These are phyloP conservation scores for Barnettozyma populi DNA, from an alignment of 805 yeast species.

Conservation along the genomic window DNA sequence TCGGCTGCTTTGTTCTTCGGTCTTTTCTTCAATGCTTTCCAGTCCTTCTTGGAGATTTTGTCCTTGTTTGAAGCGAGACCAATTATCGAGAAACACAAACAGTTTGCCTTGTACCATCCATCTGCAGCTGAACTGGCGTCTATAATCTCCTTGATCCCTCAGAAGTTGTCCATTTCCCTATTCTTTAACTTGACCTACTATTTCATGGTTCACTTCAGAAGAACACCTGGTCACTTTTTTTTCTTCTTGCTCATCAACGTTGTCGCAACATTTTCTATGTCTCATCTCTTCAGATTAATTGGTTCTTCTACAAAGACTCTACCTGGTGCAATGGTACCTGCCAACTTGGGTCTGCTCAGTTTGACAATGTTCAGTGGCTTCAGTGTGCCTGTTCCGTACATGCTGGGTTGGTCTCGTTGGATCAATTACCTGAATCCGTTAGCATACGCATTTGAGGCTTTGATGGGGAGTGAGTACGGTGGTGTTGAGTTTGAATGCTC, in stretches of 20 bases:
- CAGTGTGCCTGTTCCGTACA: slow-evolving; percentile 46
- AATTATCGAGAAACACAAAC: slow-evolving; percentile 64
- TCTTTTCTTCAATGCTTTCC: slow-evolving; percentile 51
- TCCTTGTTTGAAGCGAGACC: slow-evolving; percentile 49
- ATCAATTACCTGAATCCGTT: slow-evolving; percentile 53
- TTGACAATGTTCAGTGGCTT: slow-evolving; percentile 50
- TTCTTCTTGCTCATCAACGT: slow-evolving; percentile 39
- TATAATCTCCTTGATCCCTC: slow-evolving; percentile 56
- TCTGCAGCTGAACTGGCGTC: slow-evolving; percentile 67
- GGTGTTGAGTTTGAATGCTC: slow-evolving; percentile 40
- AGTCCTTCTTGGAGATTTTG: slow-evolving; percentile 50
- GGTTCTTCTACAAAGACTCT: slow-evolving; percentile 43
- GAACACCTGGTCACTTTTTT: slow-evolving; percentile 51
- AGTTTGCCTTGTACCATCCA: slow-evolving; percentile 67
- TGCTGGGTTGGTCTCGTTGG: slow-evolving; percentile 62
- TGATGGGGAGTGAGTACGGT: slow-evolving; percentile 50
- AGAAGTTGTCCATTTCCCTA: slow-evolving; percentile 43
- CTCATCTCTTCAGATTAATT: slow-evolving; percentile 46
- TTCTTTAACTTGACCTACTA: slow-evolving; percentile 45
- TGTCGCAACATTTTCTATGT: slow-evolving; percentile 42
- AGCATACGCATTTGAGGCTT: slow-evolving; percentile 49
- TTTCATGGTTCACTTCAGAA: slow-evolving; percentile 49
- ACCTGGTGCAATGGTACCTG: slow-evolving; percentile 52
- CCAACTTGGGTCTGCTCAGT: slow-evolving; percentile 42
- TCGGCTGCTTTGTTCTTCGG: slow-evolving; percentile 63